A percentile compares a stretch with the other conserved stretches of the same genome.
Conservation (phyloP, 768 basidiomycete genomes). For the Butyriboletus loyo region DNA sequence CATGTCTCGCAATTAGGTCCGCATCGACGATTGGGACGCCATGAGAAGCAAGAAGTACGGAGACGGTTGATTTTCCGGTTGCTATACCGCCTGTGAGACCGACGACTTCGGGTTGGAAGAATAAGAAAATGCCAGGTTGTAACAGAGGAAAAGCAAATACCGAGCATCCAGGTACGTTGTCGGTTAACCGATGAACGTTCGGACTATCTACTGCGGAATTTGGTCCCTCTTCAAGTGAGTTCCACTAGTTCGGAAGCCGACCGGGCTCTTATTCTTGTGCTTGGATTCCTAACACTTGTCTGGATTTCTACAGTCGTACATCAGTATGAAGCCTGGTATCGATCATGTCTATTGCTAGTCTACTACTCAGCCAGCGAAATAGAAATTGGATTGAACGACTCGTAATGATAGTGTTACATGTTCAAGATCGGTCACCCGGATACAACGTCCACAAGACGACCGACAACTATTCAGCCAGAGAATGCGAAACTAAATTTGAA, state of each 20-base stretch:
- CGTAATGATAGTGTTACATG: neutral
- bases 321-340: too few species aligned
- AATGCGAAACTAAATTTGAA: constrained; percentile 10
- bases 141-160: constrained; percentile 5
- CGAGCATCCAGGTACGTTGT: constrained; percentile 17
- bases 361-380: too few species aligned
- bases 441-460: neutral
- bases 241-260: too few species aligned
- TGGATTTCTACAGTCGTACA: too few species aligned
- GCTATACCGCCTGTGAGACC: constrained; percentile 97
- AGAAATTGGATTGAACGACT: too few species aligned
- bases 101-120: constrained; percentile 53
- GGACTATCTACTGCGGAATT: too few species aligned
- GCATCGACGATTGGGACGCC: constrained; percentile 88
- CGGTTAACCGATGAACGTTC: too few species aligned
- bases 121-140: neutral
- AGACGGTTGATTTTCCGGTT: constrained; percentile 94
- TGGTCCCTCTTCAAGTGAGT: too few species aligned
- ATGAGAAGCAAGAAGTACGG: constrained; percentile 62
- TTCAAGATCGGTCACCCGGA: neutral
- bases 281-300: too few species aligned
- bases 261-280: too few species aligned
- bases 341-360: too few species aligned
- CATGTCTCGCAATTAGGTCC: constrained; percentile 82
- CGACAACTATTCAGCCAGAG: neutral